Evolutionary conservation across 1,284 basidiomycete species (phyloP).

Genomic region (Tilletia caries): DNA sequence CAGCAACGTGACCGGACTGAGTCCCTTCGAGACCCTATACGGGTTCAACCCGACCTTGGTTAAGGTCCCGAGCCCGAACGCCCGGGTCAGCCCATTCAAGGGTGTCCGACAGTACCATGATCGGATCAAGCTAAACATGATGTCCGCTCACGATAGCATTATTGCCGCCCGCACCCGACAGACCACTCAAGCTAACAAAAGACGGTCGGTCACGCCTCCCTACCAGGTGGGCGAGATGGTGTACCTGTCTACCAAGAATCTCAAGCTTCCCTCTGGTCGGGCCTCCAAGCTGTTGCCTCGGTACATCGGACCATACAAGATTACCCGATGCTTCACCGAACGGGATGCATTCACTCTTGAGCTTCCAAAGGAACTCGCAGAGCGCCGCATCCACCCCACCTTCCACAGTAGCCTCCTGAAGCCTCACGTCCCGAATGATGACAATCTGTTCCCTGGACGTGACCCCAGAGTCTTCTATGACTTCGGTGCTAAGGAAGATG

Average conservation of each 20-base stretch:
- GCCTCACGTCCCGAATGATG: not conserved
- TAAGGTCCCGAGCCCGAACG: not conserved
- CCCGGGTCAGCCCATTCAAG: not conserved
- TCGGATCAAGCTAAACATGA: not conserved
- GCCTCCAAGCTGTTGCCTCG: not conserved
- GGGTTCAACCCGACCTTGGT: not conserved
- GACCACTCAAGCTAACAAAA: not conserved
- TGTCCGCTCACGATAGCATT: constrained; percentile 1
- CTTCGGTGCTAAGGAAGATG: not conserved
- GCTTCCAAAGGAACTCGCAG: not conserved
- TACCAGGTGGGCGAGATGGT: not conserved
- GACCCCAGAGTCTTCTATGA: constrained; percentile 6
- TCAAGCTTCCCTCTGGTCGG: not conserved
- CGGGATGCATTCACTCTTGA: constrained; percentile 2
- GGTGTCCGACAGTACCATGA: not conserved
- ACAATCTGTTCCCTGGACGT: not conserved
- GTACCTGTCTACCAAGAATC: not conserved
- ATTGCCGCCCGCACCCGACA: not conserved
- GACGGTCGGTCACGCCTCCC: not conserved
- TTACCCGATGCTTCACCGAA: not conserved
- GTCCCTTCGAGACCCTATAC: constrained; percentile 12
- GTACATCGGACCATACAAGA: not conserved
- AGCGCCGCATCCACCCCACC: not conserved
- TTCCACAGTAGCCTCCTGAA: constrained; percentile 2
- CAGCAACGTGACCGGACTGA: not conserved